Evolutionary conservation across 1,284 basidiomycete genomes (phyloP).

Genomic region (Agaricales sp.): DNA sequence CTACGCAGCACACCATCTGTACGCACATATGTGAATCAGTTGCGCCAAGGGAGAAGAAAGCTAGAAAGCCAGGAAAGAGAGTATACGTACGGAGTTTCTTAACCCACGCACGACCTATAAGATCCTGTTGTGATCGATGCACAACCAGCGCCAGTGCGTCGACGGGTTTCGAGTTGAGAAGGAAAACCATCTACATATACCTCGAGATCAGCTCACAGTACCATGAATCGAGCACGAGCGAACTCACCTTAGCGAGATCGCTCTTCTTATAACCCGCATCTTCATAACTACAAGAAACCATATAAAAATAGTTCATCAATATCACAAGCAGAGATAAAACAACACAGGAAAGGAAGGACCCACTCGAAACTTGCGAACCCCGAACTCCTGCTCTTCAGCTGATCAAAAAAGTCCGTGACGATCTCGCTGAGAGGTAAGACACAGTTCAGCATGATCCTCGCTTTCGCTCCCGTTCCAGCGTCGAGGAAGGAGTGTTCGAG

Average conservation of each 20-base stretch:
- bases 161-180: constrained; percentile 80
- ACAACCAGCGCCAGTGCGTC: constrained; percentile 90
- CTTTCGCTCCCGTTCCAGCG: constrained; percentile 36
- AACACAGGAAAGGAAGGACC: constrained; percentile 21
- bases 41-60: not conserved
- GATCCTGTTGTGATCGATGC: constrained; percentile 63
- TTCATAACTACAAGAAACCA: constrained; percentile 80
- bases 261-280: constrained; percentile 79
- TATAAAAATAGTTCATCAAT: constrained; percentile 7
- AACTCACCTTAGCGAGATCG: constrained; percentile 70
- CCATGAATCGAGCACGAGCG: not conserved
- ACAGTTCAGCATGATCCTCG: constrained; percentile 73
- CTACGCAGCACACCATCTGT: constrained; percentile 84
- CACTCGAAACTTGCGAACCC: constrained; percentile 92
- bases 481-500: constrained; percentile 76
- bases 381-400: constrained; percentile 82
- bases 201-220: constrained; percentile 1
- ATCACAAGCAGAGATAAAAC: constrained; percentile 4
- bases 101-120: constrained; percentile 73
- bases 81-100: constrained; percentile 72
- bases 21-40: not conserved
- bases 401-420: constrained; percentile 89
- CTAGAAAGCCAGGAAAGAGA: not conserved
- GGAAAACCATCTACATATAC: constrained; percentile 63
- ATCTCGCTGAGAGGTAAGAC: constrained; percentile 83